Evolutionary conservation across 192 early-diverging fungal genomes (phyloP).

Genomic region (Diversispora epigaea): DNA sequence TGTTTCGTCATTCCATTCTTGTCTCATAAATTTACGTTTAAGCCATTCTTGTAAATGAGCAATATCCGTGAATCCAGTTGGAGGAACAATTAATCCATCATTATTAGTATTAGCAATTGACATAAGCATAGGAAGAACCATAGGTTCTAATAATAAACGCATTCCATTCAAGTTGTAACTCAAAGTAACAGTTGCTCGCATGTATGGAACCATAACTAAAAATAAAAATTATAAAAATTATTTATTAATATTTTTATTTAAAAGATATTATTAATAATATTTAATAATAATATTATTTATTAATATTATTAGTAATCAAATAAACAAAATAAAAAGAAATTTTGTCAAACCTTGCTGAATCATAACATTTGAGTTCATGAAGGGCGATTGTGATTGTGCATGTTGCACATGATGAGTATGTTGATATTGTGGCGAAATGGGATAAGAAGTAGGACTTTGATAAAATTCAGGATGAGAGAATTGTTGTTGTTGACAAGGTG

Average conservation of each 20-base stretch:
- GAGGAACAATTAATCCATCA: background rate
- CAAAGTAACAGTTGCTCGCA: constrained; percentile 5
- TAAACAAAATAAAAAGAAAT: too few relatives aligned
- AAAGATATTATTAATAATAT: background rate
- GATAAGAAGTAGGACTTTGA: background rate
- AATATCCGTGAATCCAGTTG: background rate
- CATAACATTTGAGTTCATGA: too few relatives aligned
- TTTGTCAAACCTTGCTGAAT: too few relatives aligned
- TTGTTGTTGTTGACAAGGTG: background rate
- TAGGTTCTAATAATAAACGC: background rate
- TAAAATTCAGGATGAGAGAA: background rate
- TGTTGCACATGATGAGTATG: too few relatives aligned
- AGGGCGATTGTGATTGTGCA: too few relatives aligned
- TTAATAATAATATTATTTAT: background rate
- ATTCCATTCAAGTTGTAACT: constrained; percentile 21
- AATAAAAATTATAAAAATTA: constrained; percentile 1
- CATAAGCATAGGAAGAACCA: background rate
- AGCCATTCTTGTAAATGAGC: constrained; percentile 4
- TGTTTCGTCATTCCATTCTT: background rate
- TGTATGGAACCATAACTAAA: background rate
- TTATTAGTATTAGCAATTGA: background rate
- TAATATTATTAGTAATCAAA: too few relatives aligned
- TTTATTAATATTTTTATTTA: background rate
- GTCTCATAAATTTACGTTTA: background rate
- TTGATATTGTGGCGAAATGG: background rate